Evolutionary conservation across 2,329 filamentous ascomycete genomes (phyloP).

Genomic region (Drechslerella coelobrocha): DNA sequence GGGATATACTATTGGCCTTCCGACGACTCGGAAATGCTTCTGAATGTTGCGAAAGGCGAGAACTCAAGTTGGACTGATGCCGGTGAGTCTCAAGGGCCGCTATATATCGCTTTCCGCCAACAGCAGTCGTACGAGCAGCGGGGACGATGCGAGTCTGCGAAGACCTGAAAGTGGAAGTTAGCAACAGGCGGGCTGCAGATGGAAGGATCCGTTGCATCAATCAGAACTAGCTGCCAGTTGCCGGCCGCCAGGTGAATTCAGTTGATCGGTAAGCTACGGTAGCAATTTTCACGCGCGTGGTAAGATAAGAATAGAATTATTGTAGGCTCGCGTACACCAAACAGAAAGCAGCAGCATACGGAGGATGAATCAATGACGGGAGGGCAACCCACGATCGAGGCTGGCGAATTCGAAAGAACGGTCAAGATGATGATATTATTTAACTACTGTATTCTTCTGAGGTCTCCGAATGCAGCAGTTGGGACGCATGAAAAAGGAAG

Average conservation of each 20-base stretch:
- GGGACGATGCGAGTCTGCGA: slow-evolving; percentile 4
- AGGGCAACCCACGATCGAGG: not conserved
- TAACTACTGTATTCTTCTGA: slow-evolving; percentile 1
- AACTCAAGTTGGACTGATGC: no score
- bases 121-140: slow-evolving; percentile 34
- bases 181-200: slow-evolving; percentile 19
- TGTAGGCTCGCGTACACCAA: no score
- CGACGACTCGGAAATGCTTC: not conserved
- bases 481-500: slow-evolving; percentile 23
- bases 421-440: not conserved
- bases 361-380: no score
- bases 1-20: slow-evolving; percentile 8
- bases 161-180: slow-evolving; percentile 44
- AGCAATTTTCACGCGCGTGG: not conserved
- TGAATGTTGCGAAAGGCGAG: no score
- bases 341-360: no score
- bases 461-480: slow-evolving; percentile 40
- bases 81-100: slow-evolving; percentile 18
- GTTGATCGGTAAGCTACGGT: no score
- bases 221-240: no score
- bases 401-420: not conserved
- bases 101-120: slow-evolving; percentile 36
- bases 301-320: no score
- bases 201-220: slow-evolving; percentile 26
- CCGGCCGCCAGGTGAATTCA: no score